Conservation (phyloP, 2,329 filamentous ascomycete genomes). For the Aureobasidium pullulans region DNA sequence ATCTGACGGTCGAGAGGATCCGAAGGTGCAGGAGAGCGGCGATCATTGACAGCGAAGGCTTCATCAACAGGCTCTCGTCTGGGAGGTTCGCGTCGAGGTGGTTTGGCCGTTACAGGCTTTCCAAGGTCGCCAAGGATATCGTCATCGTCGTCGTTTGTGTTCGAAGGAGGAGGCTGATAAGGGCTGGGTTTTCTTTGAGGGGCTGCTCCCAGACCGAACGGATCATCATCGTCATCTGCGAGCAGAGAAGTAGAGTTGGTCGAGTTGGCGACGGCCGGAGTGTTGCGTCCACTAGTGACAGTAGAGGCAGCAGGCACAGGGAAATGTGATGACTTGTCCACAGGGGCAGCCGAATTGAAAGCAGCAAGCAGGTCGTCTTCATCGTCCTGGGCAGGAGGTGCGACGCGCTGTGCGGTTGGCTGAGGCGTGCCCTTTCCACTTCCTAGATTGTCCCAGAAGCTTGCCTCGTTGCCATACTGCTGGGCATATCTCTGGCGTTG, state of each 20-base stretch:
- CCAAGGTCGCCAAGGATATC: slow-evolving; percentile 56
- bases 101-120: slow-evolving; percentile 48
- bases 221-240: slow-evolving; percentile 67
- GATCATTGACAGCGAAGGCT: slow-evolving; percentile 10
- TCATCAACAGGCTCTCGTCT: slow-evolving; percentile 18
- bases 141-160: slow-evolving; percentile 44
- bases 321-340: slow-evolving; percentile 53
- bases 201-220: slow-evolving; percentile 63
- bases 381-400: slow-evolving; percentile 19
- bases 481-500: slow-evolving; percentile 62
- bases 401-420: slow-evolving; percentile 23
- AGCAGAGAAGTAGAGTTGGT: background rate
- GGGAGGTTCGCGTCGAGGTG: slow-evolving; percentile 16
- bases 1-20: slow-evolving; percentile 68
- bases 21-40: slow-evolving; percentile 2
- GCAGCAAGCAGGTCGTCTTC: slow-evolving; percentile 56
- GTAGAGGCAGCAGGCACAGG: slow-evolving; percentile 35
- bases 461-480: slow-evolving; percentile 63
- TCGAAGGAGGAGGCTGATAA: slow-evolving; percentile 14
- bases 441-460: slow-evolving; percentile 70
- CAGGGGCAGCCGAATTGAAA: slow-evolving; percentile 52
- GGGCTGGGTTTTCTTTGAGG: slow-evolving; percentile 19
- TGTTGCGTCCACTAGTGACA: slow-evolving; percentile 33
- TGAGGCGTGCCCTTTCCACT: slow-evolving; percentile 41
- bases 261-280: slow-evolving; percentile 23